Evolutionary conservation across 768 basidiomycete species (phyloP).

Genomic region (Chlorophyllum brunneum): DNA sequence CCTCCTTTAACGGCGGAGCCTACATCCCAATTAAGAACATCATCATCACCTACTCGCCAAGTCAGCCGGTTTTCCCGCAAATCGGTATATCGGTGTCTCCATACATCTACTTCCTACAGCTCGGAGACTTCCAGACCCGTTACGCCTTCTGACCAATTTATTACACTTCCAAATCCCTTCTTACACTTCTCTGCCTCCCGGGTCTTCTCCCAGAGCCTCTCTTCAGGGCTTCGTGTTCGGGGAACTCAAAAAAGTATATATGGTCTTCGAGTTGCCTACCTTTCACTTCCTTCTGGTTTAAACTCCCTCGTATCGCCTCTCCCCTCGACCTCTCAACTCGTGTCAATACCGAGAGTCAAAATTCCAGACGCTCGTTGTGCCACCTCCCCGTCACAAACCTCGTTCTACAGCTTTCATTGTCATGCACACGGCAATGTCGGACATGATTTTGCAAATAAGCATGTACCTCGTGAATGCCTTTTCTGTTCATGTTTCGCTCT

Average conservation of each 20-base stretch:
- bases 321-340: not conserved
- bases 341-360: not conserved
- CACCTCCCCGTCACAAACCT: not conserved
- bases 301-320: not conserved
- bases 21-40: not conserved
- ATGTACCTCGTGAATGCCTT: conserved; percentile 23
- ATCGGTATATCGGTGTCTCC: not conserved
- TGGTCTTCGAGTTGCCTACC: not conserved
- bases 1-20: not conserved
- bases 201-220: conserved; percentile 4
- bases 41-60: not conserved
- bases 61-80: not conserved
- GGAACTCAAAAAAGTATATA: conserved; percentile 11
- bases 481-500: conserved; percentile 33
- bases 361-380: not conserved
- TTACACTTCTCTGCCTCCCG: not conserved
- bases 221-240: conserved; percentile 1
- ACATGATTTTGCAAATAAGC: not conserved
- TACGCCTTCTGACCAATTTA: not conserved
- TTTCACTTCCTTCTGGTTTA: not conserved
- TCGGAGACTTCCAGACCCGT: conserved; percentile 3
- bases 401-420: not conserved
- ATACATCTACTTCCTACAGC: not conserved
- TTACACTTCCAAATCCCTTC: not conserved
- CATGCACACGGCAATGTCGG: not conserved